A percentile compares a stretch with the other conserved stretches of the same genome.
Evolutionary conservation across 495 filamentous ascomycete species (phyloP).

Genomic region (Aspergillus coremiiformis): DNA sequence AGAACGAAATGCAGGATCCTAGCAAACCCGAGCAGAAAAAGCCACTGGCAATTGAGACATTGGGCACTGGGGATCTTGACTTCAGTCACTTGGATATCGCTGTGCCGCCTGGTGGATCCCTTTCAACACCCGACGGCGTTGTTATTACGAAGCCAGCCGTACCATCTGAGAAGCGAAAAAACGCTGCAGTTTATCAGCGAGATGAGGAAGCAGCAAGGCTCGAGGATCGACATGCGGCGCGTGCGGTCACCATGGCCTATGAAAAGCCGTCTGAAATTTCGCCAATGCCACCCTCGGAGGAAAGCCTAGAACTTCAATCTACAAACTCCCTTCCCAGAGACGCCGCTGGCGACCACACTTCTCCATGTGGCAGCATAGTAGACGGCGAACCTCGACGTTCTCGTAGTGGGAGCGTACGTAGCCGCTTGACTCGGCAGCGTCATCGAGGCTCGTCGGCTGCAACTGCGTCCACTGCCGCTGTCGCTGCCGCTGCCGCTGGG

Average conservation of each 20-base stretch:
- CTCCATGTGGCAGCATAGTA: conserved; percentile 57
- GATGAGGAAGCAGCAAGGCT: conserved; percentile 49
- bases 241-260: conserved; percentile 56
- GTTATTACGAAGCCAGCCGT: conserved; percentile 35
- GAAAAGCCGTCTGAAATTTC: conserved; percentile 36
- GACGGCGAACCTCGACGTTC: conserved; percentile 60
- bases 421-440: conserved; percentile 61
- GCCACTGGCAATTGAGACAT: conserved; percentile 75
- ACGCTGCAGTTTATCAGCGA: conserved; percentile 30
- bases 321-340: conserved; percentile 30
- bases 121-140: conserved; percentile 33
- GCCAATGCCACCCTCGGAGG: conserved; percentile 23
- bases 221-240: conserved; percentile 51
- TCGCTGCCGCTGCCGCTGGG: conserved; percentile 64
- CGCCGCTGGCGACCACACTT: conserved; percentile 48
- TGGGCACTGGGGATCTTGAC: conserved; percentile 82
- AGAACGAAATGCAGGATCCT: conserved; percentile 11
- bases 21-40: conserved; percentile 45
- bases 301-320: conserved; percentile 27
- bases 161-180: conserved; percentile 31
- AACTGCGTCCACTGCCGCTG: conserved; percentile 63
- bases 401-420: conserved; percentile 76
- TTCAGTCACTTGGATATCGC: conserved; percentile 64
- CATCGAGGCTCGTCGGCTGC: conserved; percentile 84
- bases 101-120: conserved; percentile 29